These are phyloP conservation scores for Cyberlindnera nakhonratchasimensis DNA, from an alignment of 805 yeast species.

Conservation along the genomic window DNA sequence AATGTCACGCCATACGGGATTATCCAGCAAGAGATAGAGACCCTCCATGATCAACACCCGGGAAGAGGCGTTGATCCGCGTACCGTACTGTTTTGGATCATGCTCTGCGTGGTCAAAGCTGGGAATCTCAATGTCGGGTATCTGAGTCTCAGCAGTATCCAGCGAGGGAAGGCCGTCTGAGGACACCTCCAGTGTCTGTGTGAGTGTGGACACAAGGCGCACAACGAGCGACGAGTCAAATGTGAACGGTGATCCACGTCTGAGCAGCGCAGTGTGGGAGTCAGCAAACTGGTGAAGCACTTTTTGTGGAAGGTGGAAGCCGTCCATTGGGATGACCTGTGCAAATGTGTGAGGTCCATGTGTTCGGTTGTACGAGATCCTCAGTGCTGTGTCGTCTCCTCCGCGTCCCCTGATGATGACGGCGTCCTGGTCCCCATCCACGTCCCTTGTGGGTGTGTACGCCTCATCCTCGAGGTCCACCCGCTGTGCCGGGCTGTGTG, in stretches of 20 bases:
- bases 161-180: slow-evolving; percentile 9
- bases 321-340: slow-evolving; percentile 66
- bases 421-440: slow-evolving; percentile 6
- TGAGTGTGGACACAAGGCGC: slow-evolving; percentile 12
- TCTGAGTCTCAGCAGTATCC: slow-evolving; percentile 12
- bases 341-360: slow-evolving; percentile 30
- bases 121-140: slow-evolving; percentile 49
- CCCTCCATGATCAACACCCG: slow-evolving; percentile 73
- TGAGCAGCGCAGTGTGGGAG: slow-evolving; percentile 50
- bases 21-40: slow-evolving; percentile 57
- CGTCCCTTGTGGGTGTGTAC: slow-evolving; percentile 8
- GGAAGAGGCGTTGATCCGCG: slow-evolving; percentile 41
- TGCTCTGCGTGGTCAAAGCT: slow-evolving; percentile 71
- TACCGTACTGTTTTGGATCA: slow-evolving; percentile 64
- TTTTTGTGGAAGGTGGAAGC: slow-evolving; percentile 60
- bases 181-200: slow-evolving; percentile 15
- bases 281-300: slow-evolving; percentile 49
- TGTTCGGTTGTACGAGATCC: slow-evolving; percentile 8
- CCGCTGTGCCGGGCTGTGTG: slow-evolving; percentile 1
- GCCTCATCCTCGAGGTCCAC: slow-evolving; percentile 22
- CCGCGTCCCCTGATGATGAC: slow-evolving; percentile 26
- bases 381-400: slow-evolving; percentile 25
- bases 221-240: slow-evolving; percentile 49
- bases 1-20: slow-evolving; percentile 57
- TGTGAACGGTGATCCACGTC: slow-evolving; percentile 85